phyloP scores from a whole-genome alignment of 23 red algal genomes.

The Cyanidioschyzon merolae region DNA sequence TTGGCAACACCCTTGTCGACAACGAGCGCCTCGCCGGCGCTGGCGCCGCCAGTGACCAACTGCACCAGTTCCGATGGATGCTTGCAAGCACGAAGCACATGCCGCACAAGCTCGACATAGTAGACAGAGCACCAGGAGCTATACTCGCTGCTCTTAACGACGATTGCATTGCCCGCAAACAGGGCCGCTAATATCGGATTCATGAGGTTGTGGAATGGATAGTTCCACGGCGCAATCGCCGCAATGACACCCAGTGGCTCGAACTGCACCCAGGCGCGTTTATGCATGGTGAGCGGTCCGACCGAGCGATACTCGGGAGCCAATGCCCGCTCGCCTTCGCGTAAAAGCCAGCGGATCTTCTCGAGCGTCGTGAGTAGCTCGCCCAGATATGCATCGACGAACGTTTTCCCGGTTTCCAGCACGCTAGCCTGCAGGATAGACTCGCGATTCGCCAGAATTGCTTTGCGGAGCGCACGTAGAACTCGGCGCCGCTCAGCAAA shows the following conservation, averaged over 20 bases:
- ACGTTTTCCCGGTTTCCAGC: constrained; percentile 71
- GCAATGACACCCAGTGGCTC: constrained; percentile 88
- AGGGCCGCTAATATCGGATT: constrained; percentile 74
- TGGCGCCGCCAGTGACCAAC: constrained; percentile 41
- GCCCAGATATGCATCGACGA: constrained; percentile 67
- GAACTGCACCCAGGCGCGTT: constrained; percentile 56
- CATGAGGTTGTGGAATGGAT: constrained; percentile 92
- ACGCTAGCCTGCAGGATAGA: not conserved
- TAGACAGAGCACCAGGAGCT: constrained; percentile 46
- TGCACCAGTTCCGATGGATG: constrained; percentile 61
- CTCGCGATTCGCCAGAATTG: not conserved
- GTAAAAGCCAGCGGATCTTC: constrained; percentile 87
- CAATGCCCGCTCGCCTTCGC: constrained; percentile 52
- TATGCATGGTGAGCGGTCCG: constrained; percentile 61
- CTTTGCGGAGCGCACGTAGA: not conserved
- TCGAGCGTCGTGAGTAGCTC: constrained; percentile 82
- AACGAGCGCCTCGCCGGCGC: constrained; percentile 58
- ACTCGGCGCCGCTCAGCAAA: constrained; percentile 5
- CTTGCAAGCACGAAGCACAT: constrained; percentile 38
- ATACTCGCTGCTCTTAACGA: constrained; percentile 84
- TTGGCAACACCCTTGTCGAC: constrained; percentile 44
- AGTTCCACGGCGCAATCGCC: constrained; percentile 97
- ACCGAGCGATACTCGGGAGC: constrained; percentile 53
- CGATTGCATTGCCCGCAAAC: constrained; percentile 82
- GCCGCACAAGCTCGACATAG: constrained; percentile 46